Conservation (phyloP, 1,284 basidiomycete genomes). For the Xerocomus tenax region DNA sequence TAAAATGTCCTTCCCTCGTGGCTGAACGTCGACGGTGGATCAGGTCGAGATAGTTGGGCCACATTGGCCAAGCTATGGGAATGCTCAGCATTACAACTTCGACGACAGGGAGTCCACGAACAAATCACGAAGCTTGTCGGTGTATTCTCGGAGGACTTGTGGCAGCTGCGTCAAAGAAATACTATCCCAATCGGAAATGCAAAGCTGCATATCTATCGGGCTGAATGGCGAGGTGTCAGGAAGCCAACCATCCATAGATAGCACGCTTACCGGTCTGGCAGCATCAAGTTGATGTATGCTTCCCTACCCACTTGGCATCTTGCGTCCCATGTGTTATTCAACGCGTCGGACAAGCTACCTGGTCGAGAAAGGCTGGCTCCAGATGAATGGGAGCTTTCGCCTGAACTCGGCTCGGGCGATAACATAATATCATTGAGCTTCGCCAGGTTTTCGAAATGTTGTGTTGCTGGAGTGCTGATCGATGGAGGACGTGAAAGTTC, state of each 20-base stretch:
- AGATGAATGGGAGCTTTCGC: background rate
- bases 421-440: background rate
- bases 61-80: slow-evolving; percentile 24
- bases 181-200: slow-evolving; percentile 32
- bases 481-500: slow-evolving; percentile 16
- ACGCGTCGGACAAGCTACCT: background rate
- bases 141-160: slow-evolving; percentile 38
- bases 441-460: background rate
- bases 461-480: background rate
- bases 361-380: background rate
- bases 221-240: slow-evolving; percentile 28
- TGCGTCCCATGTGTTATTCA: background rate
- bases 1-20: slow-evolving; percentile 40
- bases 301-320: slow-evolving; percentile 22
- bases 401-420: background rate
- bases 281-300: slow-evolving; percentile 40
- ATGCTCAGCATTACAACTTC: slow-evolving; percentile 14
- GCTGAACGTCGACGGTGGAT: slow-evolving; percentile 45
- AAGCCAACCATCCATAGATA: slow-evolving; percentile 1
- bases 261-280: slow-evolving; percentile 48
- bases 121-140: slow-evolving; percentile 37
- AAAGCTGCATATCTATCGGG: slow-evolving; percentile 44
- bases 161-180: slow-evolving; percentile 35
- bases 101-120: slow-evolving; percentile 27
- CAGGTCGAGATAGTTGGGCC: slow-evolving; percentile 32